Percentiles rank a stretch among this genome's conserved stretches.
Evolutionary conservation across 2,329 filamentous ascomycete species (phyloP).

Genomic region (Neurospora sp.): DNA sequence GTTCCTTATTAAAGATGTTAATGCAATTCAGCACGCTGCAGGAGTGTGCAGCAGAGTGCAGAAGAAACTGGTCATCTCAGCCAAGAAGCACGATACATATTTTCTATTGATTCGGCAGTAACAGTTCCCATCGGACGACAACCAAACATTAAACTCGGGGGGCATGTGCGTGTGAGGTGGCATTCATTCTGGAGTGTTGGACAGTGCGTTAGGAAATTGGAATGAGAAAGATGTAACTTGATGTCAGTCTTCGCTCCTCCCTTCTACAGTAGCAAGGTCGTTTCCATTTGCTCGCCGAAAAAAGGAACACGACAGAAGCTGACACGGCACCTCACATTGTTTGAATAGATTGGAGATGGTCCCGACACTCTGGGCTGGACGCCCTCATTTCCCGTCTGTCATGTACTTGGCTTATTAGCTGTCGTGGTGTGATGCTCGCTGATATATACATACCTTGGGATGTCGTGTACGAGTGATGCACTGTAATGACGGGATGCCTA

Average conservation of each 20-base stretch:
- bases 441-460: not conserved
- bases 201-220: not conserved
- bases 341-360: not conserved
- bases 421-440: not conserved
- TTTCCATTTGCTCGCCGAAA: not conserved
- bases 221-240: not conserved
- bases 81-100: not conserved
- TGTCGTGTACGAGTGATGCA: not conserved
- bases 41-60: not conserved
- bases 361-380: not conserved
- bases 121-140: not conserved
- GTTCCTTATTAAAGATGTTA: not conserved
- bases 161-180: not conserved
- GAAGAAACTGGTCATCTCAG: not conserved
- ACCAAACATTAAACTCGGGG: not conserved
- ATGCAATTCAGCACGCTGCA: not conserved
- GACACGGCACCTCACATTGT: not conserved
- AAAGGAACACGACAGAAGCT: not conserved
- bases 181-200: not conserved
- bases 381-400: not conserved
- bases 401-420: not conserved
- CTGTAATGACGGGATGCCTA: not conserved
- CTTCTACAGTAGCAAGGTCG: not conserved
- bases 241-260: not conserved
- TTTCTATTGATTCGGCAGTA: not conserved